Conservation (phyloP, 2,329 filamentous ascomycete species). For the Didymella keratinophila region DNA sequence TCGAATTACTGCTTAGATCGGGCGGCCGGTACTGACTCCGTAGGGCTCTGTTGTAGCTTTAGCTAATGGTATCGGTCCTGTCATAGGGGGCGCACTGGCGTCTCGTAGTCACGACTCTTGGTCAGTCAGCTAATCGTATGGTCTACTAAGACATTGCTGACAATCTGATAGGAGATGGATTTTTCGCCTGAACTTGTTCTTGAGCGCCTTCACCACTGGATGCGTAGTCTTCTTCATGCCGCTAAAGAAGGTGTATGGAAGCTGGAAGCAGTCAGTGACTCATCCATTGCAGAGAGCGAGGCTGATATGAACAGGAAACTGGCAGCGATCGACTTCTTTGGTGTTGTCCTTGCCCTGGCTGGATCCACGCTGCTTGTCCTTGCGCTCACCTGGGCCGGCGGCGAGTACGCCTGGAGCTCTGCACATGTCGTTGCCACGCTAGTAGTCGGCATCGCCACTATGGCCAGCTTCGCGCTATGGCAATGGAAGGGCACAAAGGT, state of each 20-base stretch:
- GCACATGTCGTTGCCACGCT: constrained; percentile 62
- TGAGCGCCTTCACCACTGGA: constrained; percentile 26
- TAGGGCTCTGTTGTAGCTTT: constrained; percentile 49
- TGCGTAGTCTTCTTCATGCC: constrained; percentile 37
- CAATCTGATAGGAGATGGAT: constrained; percentile 28
- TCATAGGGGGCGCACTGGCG: constrained; percentile 38
- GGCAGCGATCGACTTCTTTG: constrained; percentile 65
- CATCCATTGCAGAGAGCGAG: too few species aligned
- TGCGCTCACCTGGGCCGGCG: constrained; percentile 66
- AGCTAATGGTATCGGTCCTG: constrained; percentile 38
- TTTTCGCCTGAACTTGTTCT: constrained; percentile 49
- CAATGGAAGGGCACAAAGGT: constrained; percentile 66
- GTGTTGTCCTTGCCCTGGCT: constrained; percentile 63
- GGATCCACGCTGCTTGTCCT: constrained; percentile 63
- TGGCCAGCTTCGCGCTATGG: constrained; percentile 61
- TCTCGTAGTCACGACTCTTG: constrained; percentile 31
- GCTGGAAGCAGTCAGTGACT: constrained; percentile 58
- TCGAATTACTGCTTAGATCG: neutral
- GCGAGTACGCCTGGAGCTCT: constrained; percentile 62
- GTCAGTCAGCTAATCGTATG: constrained; percentile 7
- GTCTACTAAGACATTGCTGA: neutral
- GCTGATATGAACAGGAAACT: constrained; percentile 27
- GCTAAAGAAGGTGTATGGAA: constrained; percentile 56
- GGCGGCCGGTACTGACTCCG: neutral
- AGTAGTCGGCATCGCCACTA: constrained; percentile 58